Evolutionary conservation across 257 asterid species (phyloP).

Genomic region (Rhazya stricta): DNA sequence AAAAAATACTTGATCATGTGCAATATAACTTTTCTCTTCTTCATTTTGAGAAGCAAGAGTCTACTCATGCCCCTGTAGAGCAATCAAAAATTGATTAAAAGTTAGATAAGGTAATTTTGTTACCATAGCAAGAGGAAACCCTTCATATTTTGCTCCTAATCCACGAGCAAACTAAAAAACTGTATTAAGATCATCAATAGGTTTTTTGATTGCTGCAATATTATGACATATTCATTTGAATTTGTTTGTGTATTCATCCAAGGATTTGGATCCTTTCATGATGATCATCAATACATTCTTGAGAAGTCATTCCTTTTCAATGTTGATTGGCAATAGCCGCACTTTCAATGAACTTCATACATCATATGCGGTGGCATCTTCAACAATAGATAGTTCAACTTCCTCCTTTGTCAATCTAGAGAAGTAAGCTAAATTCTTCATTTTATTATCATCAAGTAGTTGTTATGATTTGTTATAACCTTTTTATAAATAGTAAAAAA

Average conservation of each 20-base stretch:
- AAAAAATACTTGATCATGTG: too few relatives aligned
- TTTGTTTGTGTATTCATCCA: not conserved
- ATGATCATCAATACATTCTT: constrained; percentile 3
- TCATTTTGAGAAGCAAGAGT: too few relatives aligned
- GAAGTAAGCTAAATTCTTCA: not conserved
- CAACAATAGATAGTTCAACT: not conserved
- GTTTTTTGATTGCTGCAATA: too few relatives aligned
- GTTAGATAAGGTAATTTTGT: too few relatives aligned
- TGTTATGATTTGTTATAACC: not conserved
- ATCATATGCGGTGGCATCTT: not conserved
- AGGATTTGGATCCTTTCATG: not conserved
- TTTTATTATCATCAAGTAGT: too few relatives aligned
- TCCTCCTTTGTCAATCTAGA: not conserved
- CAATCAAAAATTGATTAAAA: too few relatives aligned
- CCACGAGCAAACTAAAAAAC: too few relatives aligned
- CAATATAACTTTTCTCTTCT: too few relatives aligned
- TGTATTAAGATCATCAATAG: too few relatives aligned
- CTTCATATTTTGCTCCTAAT: constrained; percentile 3
- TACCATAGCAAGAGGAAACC: not conserved
- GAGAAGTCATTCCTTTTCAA: not conserved
- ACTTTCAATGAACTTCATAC: not conserved
- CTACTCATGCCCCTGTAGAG: too few relatives aligned
- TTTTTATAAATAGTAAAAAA: not conserved
- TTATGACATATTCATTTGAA: too few relatives aligned
- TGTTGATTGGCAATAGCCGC: not conserved